These are phyloP conservation scores for Daedaleopsis sinensis DNA, from an alignment of 768 basidiomycete genomes.

Conservation along the genomic window DNA sequence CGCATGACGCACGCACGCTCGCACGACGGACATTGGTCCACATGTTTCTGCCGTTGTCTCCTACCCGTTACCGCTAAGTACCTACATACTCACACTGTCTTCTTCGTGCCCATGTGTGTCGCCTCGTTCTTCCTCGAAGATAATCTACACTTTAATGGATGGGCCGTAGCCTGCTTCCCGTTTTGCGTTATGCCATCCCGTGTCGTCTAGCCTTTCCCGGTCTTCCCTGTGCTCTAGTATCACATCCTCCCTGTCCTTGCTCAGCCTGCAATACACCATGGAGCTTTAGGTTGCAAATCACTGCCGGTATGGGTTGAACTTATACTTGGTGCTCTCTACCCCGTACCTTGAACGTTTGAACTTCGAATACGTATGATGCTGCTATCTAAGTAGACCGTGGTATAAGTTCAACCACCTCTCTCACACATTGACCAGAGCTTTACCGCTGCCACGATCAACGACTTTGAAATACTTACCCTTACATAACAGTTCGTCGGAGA, in stretches of 20 bases:
- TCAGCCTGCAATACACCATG: conserved; percentile 10
- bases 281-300: conserved; percentile 7
- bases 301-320: not conserved
- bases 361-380: too few relatives aligned
- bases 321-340: too few relatives aligned
- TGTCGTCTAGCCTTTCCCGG: conserved; percentile 13
- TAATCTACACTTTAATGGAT: conserved; percentile 34
- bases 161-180: conserved; percentile 19
- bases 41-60: conserved; percentile 20
- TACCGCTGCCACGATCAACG: not conserved
- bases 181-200: conserved; percentile 5
- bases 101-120: conserved; percentile 18
- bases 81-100: conserved; percentile 18
- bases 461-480: conserved; percentile 15
- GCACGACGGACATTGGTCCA: conserved; percentile 37
- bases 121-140: conserved; percentile 27
- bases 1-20: conserved; percentile 35
- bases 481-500: conserved; percentile 3
- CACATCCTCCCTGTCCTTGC: conserved; percentile 16
- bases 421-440: too few relatives aligned
- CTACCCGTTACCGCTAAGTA: conserved; percentile 6
- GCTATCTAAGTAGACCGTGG: too few relatives aligned
- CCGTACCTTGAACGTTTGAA: too few relatives aligned
- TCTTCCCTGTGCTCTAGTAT: conserved; percentile 12
- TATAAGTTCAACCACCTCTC: too few relatives aligned